Base-by-base conservation (phyloP, 306 rosid genomes). In the Gastrolobium bilobum region DNA sequence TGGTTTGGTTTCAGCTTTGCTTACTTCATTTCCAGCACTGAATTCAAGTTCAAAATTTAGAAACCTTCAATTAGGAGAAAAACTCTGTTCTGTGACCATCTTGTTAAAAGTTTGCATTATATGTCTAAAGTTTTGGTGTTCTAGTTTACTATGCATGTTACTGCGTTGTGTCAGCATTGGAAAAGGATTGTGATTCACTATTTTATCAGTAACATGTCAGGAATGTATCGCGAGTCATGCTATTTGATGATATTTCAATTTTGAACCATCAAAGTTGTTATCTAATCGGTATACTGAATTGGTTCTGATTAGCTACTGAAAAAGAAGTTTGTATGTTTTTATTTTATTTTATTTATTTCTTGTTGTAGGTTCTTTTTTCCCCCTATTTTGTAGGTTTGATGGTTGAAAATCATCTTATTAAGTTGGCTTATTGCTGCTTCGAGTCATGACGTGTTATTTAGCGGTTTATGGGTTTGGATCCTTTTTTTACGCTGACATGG, bases 401-500 rank as follows among this genome's bases (percentile, higher is more conserved):
- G 44, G 53, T 39, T 81, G 85, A 70, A 20, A 64, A 74, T 77
- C 69, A 74, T 78, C 77, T 29, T 54, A 71, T 5, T 60, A 38
- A 60, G 59, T 20, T 81, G 79, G 34, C 60, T 78, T 35, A 7
- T 71, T 67, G 50, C 75, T 61, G 44, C 50, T 34, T 75, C 71
- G 56, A 71, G 66, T 52, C 14, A 64, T 38, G 77, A 9, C 37
- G 56, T 80, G 82, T 70, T 64, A 42, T 66, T 51, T 5, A 6
- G 65, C 8, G 74, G 43, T 29, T 83, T 42, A 54, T 78, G 73
- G 44, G 26, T 81, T 81, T 68, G 88, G 85, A 88, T 88, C 83
- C 68, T 80, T 67, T 81, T 83, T 79, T 76, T 29, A 68, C 73
- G 64, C 80, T 86, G 76, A 79, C 78, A 76, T 81, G 85, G 75